Evolutionary conservation across 2,329 filamentous ascomycete species (phyloP), one percentile per base, ranked within the genome.

Genomic region (Gnomoniopsis smithogilvyi): DNA sequence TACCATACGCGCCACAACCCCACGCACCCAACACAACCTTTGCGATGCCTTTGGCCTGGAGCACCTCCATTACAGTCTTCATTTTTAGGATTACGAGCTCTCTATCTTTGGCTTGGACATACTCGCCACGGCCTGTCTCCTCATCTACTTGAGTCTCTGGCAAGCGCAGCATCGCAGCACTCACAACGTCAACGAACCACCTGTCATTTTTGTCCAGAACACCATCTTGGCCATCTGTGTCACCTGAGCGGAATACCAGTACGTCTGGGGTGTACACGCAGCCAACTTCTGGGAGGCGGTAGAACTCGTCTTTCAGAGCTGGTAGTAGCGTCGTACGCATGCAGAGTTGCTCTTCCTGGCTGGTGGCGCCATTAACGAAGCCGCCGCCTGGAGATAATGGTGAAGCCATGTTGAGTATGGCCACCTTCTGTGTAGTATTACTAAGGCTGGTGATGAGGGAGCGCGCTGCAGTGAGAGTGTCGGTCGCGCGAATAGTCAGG

Each of bases 1-100:
- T 88, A 0, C 83, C 84, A 59, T 86, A 85, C 0, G 83, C 83
- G 2, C 85, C 85, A 61, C 84, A 87, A 0, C 86, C 86, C 84
- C 85, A 88, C 0, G 85, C 84, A 0, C 86, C 86, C 0, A 88
- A 72, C 0, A 89, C 80, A 0, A 88, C 64, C 57, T 73, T 78
- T 41, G 71, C 74, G 3, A 74, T 74, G 0, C 80, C 78, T 59
- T 77, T 78, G 1, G 71, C 66, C 10, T 74, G 68, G 2, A 77
- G 74, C 4, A 87, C 78, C 1, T 83, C 74, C 68, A 88, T 66
- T 1, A 87, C 83, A 6, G 75, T 77, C 26, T 75, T 74, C 78
- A 89, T 87, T 70, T 87, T 87, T 7, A 71, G 69, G 26, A 77
- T 64, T 0, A 78, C 78, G 10, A 81, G 62, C 43, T 83, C 81